These are phyloP conservation scores for Ustilago lituana DNA, from an alignment of 1,284 basidiomycete species.

Conservation along the genomic window DNA sequence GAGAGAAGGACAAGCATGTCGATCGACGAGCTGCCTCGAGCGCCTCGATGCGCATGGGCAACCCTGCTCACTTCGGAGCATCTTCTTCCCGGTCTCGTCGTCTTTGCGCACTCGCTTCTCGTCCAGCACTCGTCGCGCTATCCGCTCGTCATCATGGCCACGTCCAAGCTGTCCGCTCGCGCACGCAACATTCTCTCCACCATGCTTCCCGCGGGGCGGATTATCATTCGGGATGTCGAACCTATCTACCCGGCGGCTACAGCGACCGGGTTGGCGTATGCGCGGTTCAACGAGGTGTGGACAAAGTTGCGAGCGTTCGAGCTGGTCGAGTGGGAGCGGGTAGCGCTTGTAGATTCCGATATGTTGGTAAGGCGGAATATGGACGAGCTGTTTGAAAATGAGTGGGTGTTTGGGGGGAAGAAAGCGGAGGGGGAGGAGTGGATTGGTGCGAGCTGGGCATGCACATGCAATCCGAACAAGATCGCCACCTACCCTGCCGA, in stretches of 20 bases:
- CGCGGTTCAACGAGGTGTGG: constrained; percentile 63
- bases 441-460: constrained; percentile 87
- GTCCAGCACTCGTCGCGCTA: constrained; percentile 38
- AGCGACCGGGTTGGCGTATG: constrained; percentile 30
- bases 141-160: constrained; percentile 58
- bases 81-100: constrained; percentile 54
- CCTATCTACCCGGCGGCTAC: constrained; percentile 32
- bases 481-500: constrained; percentile 84
- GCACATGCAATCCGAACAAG: constrained; percentile 90
- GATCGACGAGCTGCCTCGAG: constrained; percentile 14
- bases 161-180: constrained; percentile 32
- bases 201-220: constrained; percentile 23
- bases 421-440: constrained; percentile 71
- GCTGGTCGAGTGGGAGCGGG: constrained; percentile 71
- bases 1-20: no score
- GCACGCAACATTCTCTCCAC: constrained; percentile 27
- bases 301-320: constrained; percentile 65
- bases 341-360: constrained; percentile 87
- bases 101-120: constrained; percentile 54
- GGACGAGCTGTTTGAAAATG: constrained; percentile 81
- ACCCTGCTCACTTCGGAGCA: constrained; percentile 59
- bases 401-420: constrained; percentile 63
- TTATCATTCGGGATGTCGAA: constrained; percentile 43
- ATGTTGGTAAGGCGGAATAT: constrained; percentile 88
- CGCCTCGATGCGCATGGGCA: constrained; percentile 50